Evolutionary conservation across 208 protist species (phyloP), one percentile per base, ranked within the genome.

Genomic region (Zelonia costaricensis): DNA sequence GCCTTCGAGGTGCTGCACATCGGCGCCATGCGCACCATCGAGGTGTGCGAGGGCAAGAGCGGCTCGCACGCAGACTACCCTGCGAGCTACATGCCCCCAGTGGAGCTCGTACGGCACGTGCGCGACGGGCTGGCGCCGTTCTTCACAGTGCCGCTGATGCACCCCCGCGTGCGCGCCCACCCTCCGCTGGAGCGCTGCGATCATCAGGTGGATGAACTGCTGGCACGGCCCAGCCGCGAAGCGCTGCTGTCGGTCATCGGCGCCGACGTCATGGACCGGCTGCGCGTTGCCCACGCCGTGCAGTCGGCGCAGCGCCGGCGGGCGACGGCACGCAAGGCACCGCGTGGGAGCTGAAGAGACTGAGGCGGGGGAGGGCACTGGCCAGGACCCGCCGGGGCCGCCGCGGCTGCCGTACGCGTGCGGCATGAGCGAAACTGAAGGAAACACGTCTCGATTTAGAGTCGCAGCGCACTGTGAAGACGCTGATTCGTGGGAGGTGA

Each of bases 1-100:
- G 46, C 79, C 10, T 93, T 93, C 54, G 73, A 89, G 23, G 55
- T 66, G n/a, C 67, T 93, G 10, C 87, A 93, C 72, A 58, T 84
- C 38, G 79, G 81, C 16, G 68, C 56, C 12, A 51, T 93, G 22
- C 51, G 46, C 25, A 49, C 59, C 23, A 74, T 91, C 31, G 78
- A 83, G 44, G 47, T n/a, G 30, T 25, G 35, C 12, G 69, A 76
- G 56, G 30, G 33, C 15, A 64, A 71, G 39, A 38, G 16, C 16
- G 16, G 46, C 25, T 46, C 60, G 10, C 22, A 6, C 6, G 33
- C 38, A 28, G 68, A 49, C 40, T 63, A 55, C 60, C 46, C 35
- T 9, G 38, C 63, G 38, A 71, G 58, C 55, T 52, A 31, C 16
- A 22, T 68, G 27, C 69, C 69, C 27, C n/a, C 22, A 7, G 54